These are phyloP conservation scores for Aureobasidium vineae DNA, from an alignment of 2,329 filamentous ascomycete species.

Conservation along the genomic window DNA sequence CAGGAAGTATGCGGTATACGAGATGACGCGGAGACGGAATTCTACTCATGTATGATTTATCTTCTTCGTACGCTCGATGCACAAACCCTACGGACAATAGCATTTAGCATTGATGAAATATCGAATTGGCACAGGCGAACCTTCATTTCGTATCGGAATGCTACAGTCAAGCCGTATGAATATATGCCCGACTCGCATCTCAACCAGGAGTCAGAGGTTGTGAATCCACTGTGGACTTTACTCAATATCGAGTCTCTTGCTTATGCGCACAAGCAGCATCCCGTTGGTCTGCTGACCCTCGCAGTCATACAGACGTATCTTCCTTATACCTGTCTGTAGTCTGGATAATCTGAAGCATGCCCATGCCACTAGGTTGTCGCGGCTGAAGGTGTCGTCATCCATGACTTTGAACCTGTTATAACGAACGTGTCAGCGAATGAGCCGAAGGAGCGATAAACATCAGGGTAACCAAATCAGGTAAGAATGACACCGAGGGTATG, in stretches of 20 bases:
- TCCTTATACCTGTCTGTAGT: constrained; percentile 69
- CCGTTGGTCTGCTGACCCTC: constrained; percentile 66
- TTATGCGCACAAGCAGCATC: constrained; percentile 69
- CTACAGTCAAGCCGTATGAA: background rate
- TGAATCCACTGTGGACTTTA: constrained; percentile 1
- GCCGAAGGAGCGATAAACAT: background rate
- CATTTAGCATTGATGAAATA: background rate
- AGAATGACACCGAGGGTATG: background rate
- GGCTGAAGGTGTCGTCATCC: constrained; percentile 73
- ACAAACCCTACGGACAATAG: constrained; percentile 8
- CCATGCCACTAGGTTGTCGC: constrained; percentile 80
- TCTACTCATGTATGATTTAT: background rate
- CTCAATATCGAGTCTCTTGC: constrained; percentile 48
- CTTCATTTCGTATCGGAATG: background rate
- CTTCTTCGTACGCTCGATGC: background rate
- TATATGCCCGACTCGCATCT: background rate
- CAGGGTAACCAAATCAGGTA: background rate
- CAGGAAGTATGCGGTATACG: background rate
- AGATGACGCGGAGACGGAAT: background rate
- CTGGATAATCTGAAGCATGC: constrained; percentile 83
- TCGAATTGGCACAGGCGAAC: background rate
- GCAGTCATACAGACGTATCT: constrained; percentile 71
- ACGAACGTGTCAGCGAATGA: constrained; percentile 9
- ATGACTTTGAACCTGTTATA: constrained; percentile 71
- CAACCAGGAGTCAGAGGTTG: background rate